Conservation (phyloP, 805 yeast species). For the Starmerella ratchasimensis region DNA sequence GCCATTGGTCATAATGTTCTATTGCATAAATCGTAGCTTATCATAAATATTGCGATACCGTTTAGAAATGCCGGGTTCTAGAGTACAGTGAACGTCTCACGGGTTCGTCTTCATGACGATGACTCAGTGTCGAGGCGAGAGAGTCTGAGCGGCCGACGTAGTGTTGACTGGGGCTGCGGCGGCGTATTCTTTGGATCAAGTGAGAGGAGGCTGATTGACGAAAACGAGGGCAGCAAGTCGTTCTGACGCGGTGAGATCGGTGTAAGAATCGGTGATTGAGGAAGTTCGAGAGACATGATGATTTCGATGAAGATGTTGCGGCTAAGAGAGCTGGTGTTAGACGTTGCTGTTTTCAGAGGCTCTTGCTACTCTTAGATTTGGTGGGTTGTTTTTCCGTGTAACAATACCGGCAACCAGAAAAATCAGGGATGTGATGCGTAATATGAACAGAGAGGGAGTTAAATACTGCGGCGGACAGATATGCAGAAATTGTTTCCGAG, state of each 20-base stretch:
- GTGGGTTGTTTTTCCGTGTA: too few species aligned
- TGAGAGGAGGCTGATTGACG: conserved; percentile 15
- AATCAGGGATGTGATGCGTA: too few species aligned
- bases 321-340: neutral
- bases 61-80: too few species aligned
- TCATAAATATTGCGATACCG: neutral
- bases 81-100: too few species aligned
- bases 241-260: conserved; percentile 5
- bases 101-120: too few species aligned
- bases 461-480: too few species aligned
- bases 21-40: neutral
- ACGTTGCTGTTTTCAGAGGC: neutral
- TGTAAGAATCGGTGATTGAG: conserved; percentile 1
- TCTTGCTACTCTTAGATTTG: neutral
- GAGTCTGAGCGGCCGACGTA: neutral
- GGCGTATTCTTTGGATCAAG: conserved; percentile 1
- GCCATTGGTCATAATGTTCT: too few species aligned
- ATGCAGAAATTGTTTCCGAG: too few species aligned
- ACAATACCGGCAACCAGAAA: too few species aligned
- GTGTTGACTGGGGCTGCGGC: neutral
- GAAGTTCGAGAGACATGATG: conserved; percentile 1
- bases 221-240: conserved; percentile 11
- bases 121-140: too few species aligned
- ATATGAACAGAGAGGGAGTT: too few species aligned
- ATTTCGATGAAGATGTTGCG: neutral